Conservation (phyloP, 306 rosid species). For the Vicia sativa region DNA sequence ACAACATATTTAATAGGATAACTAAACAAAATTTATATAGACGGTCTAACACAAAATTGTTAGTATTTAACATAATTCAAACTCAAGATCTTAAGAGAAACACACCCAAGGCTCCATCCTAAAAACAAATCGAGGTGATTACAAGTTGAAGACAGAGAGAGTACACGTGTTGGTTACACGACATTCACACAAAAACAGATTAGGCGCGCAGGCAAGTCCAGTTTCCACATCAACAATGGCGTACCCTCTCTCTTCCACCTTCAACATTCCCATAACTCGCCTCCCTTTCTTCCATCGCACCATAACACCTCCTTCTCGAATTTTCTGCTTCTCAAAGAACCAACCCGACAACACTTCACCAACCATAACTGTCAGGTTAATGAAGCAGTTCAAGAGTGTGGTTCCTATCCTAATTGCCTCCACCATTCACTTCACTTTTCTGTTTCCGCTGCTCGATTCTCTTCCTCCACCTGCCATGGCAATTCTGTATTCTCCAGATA, state of each 20-base stretch:
- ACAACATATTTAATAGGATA: too few species aligned
- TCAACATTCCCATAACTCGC: constrained; percentile 38
- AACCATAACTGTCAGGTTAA: constrained; percentile 37
- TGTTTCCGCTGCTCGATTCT: constrained; percentile 55
- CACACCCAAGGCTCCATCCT: too few species aligned
- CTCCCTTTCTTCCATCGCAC: constrained; percentile 36
- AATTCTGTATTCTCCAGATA: constrained; percentile 85
- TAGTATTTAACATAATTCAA: too few species aligned
- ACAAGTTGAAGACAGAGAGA: background rate
- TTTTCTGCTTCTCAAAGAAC: constrained; percentile 47
- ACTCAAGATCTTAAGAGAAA: too few species aligned
- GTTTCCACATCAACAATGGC: constrained; percentile 50
- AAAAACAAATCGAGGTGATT: too few species aligned
- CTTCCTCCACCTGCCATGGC: constrained; percentile 63
- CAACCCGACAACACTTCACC: constrained; percentile 36
- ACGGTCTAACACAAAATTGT: too few species aligned
- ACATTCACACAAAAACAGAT: constrained; percentile 28
- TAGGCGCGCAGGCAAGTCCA: constrained; percentile 32
- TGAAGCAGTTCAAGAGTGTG: constrained; percentile 58
- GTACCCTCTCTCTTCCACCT: constrained; percentile 56
- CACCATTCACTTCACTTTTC: constrained; percentile 57
- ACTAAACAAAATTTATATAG: too few species aligned
- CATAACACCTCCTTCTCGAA: constrained; percentile 36
- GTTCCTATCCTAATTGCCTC: constrained; percentile 52
- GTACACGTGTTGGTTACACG: constrained; percentile 18